A percentile compares a stretch with the other conserved stretches of the same genome.
Evolutionary conservation across 2,329 filamentous ascomycete genomes (phyloP).

Genomic region (Xylariaceae sp.): DNA sequence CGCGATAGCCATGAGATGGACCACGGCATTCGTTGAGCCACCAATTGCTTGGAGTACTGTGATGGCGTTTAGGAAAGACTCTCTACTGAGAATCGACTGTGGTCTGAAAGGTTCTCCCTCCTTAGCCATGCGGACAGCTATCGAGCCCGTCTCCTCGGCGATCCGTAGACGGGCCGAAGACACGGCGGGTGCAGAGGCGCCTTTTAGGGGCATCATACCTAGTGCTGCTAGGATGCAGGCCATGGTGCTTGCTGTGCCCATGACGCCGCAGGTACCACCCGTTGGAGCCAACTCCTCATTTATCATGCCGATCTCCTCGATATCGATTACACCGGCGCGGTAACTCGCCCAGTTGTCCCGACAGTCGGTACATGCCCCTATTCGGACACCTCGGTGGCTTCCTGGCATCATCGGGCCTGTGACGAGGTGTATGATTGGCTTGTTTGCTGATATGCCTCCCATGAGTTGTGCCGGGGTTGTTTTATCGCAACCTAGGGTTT

Average conservation of each 20-base stretch:
- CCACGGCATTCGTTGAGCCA: slow-evolving; percentile 79
- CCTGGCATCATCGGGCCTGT: slow-evolving; percentile 76
- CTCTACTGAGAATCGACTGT: slow-evolving; percentile 65
- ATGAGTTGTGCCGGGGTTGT: slow-evolving; percentile 71
- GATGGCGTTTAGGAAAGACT: slow-evolving; percentile 79
- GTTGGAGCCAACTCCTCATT: slow-evolving; percentile 73
- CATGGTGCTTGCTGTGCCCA: slow-evolving; percentile 92
- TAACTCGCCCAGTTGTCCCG: slow-evolving; percentile 70
- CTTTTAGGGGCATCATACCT: slow-evolving; percentile 73
- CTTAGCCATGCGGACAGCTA: slow-evolving; percentile 61
- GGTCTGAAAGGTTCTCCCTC: slow-evolving; percentile 67
- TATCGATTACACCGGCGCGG: slow-evolving; percentile 61
- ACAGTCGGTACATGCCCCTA: slow-evolving; percentile 73
- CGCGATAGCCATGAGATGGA: slow-evolving; percentile 83
- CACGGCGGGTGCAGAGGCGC: slow-evolving; percentile 73
- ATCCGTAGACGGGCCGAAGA: slow-evolving; percentile 77
- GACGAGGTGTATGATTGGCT: slow-evolving; percentile 63
- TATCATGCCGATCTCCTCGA: slow-evolving; percentile 66
- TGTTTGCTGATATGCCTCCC: slow-evolving; percentile 72
- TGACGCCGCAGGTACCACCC: slow-evolving; percentile 79
- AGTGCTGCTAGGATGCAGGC: slow-evolving; percentile 78
- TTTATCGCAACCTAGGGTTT: slow-evolving; percentile 72
- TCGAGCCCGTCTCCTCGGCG: slow-evolving; percentile 66
- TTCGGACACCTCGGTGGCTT: slow-evolving; percentile 57
- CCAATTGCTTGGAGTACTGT: slow-evolving; percentile 83